A percentile compares a stretch with the other conserved stretches of the same genome.
Evolutionary conservation across 768 basidiomycete genomes (phyloP).

Genomic region (Russula sp.): DNA sequence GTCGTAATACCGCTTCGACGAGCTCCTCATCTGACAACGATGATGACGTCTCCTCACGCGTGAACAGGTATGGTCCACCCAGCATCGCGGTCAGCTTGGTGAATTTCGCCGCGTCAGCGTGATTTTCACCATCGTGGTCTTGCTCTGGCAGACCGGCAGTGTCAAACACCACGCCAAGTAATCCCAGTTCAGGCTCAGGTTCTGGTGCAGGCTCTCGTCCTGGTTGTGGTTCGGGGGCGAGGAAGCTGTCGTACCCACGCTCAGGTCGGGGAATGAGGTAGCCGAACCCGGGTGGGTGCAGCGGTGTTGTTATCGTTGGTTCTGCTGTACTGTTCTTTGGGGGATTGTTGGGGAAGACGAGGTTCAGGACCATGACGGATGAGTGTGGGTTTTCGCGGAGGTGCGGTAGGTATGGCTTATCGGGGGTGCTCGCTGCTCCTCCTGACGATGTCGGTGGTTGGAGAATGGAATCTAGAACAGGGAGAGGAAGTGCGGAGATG

Average conservation of each 20-base stretch:
- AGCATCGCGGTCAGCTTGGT: constrained; percentile 90
- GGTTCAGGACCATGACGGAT: constrained; percentile 83
- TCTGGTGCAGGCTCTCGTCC: not conserved
- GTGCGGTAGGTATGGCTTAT: constrained; percentile 49
- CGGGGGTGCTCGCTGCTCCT: not conserved
- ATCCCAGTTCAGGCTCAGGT: constrained; percentile 39
- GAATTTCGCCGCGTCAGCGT: constrained; percentile 38
- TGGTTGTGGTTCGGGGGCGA: constrained; percentile 11
- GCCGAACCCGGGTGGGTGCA: constrained; percentile 89
- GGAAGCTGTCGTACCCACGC: constrained; percentile 43
- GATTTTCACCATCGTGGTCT: constrained; percentile 36
- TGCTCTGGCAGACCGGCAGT: constrained; percentile 69
- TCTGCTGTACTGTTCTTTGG: constrained; percentile 34
- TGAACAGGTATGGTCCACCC: constrained; percentile 63
- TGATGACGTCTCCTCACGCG: no score
- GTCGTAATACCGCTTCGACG: constrained; percentile 32
- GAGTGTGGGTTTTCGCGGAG: constrained; percentile 68
- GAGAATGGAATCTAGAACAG: constrained; percentile 47
- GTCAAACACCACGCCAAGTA: constrained; percentile 90
- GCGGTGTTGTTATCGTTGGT: constrained; percentile 32
- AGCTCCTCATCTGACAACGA: constrained; percentile 28
- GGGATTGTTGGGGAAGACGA: constrained; percentile 65
- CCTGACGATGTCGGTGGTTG: constrained; percentile 30
- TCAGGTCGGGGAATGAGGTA: constrained; percentile 85
- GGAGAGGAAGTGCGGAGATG: constrained; percentile 74